These are phyloP conservation scores for Penicillium soppii DNA, from an alignment of 495 filamentous ascomycete species.

Conservation along the genomic window DNA sequence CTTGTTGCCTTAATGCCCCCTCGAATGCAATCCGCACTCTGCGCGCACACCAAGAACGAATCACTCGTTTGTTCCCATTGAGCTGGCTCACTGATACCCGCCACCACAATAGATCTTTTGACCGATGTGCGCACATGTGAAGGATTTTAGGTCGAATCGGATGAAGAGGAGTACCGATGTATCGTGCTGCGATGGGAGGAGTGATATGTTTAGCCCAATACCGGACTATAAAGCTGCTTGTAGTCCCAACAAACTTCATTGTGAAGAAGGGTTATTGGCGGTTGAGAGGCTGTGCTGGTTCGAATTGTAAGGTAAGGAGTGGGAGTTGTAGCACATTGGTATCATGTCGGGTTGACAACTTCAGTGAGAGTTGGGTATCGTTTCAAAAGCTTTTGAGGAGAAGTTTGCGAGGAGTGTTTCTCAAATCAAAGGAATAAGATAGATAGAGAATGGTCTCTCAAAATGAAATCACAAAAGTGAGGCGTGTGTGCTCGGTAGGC, in stretches of 20 bases:
- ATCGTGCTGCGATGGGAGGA: slow-evolving; percentile 33
- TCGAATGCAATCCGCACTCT: slow-evolving; percentile 53
- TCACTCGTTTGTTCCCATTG: slow-evolving; percentile 39
- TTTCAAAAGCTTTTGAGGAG: neutral
- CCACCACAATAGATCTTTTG: slow-evolving; percentile 51
- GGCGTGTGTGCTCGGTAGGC: neutral
- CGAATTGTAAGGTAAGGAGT: neutral
- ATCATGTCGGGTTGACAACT: slow-evolving; percentile 14
- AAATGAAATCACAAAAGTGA: neutral
- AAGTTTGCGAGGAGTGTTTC: neutral
- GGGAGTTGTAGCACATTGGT: slow-evolving; percentile 11
- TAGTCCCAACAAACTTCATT: slow-evolving; percentile 19
- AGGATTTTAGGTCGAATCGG: slow-evolving; percentile 39
- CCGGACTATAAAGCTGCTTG: slow-evolving; percentile 20
- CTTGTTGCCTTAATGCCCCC: slow-evolving; percentile 53
- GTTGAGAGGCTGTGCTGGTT: neutral
- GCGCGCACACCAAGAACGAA: slow-evolving; percentile 52
- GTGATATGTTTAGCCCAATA: slow-evolving; percentile 22
- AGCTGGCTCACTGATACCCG: slow-evolving; percentile 28
- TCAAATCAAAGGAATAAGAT: neutral
- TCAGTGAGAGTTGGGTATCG: neutral
- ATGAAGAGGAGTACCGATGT: slow-evolving; percentile 23
- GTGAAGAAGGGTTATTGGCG: neutral
- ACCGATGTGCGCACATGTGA: slow-evolving; percentile 32
- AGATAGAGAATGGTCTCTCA: neutral